A percentile compares a stretch with the other conserved stretches of the same genome.
Conservation (phyloP, 1,284 basidiomycete genomes). For the Spongispora temasekensis region DNA sequence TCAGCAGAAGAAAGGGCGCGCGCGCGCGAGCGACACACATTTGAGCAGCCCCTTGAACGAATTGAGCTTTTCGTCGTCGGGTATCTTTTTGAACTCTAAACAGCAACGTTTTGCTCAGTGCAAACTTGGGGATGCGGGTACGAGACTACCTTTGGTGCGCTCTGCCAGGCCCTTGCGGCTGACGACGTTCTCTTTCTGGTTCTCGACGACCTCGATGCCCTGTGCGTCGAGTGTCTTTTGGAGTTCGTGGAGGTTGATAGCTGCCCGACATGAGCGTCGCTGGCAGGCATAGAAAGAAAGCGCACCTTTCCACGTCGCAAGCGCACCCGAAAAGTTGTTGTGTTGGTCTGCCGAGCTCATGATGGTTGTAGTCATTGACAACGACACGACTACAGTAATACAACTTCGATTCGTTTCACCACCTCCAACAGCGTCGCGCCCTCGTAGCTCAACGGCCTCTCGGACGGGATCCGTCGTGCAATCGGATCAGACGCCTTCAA, state of each 20-base stretch:
- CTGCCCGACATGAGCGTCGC: slow-evolving; percentile 41
- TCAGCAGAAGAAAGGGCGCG: neutral
- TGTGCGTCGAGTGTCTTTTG: slow-evolving; percentile 90
- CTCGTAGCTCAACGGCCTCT: slow-evolving; percentile 17
- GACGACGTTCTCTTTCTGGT: slow-evolving; percentile 93
- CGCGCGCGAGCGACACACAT: slow-evolving; percentile 42
- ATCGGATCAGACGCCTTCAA: slow-evolving; percentile 18
- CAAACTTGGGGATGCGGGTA: too few species aligned
- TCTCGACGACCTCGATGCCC: slow-evolving; percentile 93
- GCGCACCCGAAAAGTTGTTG: slow-evolving; percentile 79
- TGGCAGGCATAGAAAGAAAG: slow-evolving; percentile 2
- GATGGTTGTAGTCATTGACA: neutral
- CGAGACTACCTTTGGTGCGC: slow-evolving; percentile 80
- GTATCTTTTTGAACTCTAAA: slow-evolving; percentile 92
- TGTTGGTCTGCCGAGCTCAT: slow-evolving; percentile 51
- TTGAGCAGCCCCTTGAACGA: slow-evolving; percentile 89
- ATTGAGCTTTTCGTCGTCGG: slow-evolving; percentile 81
- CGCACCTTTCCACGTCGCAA: slow-evolving; percentile 86
- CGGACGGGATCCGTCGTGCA: slow-evolving; percentile 8
- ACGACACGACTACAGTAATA: neutral
- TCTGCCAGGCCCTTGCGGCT: slow-evolving; percentile 93
- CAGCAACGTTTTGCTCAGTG: neutral
- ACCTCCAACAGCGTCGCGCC: slow-evolving; percentile 15
- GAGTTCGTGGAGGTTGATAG: slow-evolving; percentile 86
- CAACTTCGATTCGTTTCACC: slow-evolving; percentile 14